phyloP scores from a whole-genome alignment of 2,329 filamentous ascomycete genomes.

The Xylariaceae sp. region DNA sequence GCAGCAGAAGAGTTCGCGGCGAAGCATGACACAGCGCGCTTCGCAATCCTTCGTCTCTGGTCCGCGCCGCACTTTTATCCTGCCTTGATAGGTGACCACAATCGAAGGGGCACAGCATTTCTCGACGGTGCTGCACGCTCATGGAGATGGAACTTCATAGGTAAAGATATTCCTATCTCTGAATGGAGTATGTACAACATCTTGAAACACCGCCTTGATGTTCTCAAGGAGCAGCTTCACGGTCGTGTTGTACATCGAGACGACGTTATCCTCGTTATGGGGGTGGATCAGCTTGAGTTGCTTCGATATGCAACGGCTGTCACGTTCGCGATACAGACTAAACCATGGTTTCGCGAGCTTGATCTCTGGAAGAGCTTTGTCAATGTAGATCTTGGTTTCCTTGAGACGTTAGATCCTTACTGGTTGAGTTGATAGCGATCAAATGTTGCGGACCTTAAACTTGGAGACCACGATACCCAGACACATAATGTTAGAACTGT shows the following conservation, averaged over 20 bases:
- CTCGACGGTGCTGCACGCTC: conserved; percentile 40
- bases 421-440: conserved; percentile 30
- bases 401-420: conserved; percentile 39
- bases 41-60: conserved; percentile 46
- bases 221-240: conserved; percentile 31
- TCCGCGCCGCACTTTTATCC: conserved; percentile 49
- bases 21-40: conserved; percentile 28
- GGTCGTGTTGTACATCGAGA: conserved; percentile 39
- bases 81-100: conserved; percentile 41
- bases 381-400: conserved; percentile 43
- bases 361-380: conserved; percentile 52
- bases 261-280: conserved; percentile 48
- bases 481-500: too few relatives aligned
- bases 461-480: too few relatives aligned
- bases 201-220: conserved; percentile 31
- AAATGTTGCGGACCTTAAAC: too few relatives aligned
- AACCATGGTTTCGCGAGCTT: conserved; percentile 48
- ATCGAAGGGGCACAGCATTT: conserved; percentile 37
- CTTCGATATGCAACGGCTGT: conserved; percentile 37
- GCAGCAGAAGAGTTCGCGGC: conserved; percentile 31
- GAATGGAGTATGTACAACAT: conserved; percentile 42
- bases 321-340: conserved; percentile 45
- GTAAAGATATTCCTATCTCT: conserved; percentile 23
- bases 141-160: conserved; percentile 47
- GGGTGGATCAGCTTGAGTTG: conserved; percentile 39